Base-by-base conservation (phyloP, 169 alveolate species). In the Cryptosporidium xiaoi region DNA sequence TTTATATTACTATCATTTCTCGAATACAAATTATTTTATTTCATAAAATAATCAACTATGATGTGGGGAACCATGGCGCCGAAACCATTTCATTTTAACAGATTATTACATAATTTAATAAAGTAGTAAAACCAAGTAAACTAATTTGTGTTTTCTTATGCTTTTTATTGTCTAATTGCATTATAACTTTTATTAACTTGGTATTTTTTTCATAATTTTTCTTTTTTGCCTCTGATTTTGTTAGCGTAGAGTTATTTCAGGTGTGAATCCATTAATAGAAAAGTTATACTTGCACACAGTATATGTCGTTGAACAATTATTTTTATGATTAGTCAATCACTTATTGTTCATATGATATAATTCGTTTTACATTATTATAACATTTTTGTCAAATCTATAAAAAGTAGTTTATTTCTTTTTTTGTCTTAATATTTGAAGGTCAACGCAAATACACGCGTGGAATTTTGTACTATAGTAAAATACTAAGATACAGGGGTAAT, bases 211-310 rank as follows among this genome's bases (percentile, higher is more conserved):
- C 4, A 53, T n/a, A 53, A 53, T 53, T 53, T 53, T 53, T n/a
- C 64, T 53, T 24, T 24, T 24, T 24, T 24, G 27, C 27, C 27
- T 24, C 27, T 24, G 27, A 24, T 24, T 24, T 24, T 24, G 27
- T 24, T 24, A 24, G 27, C 27, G 27, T 24, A 24, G 64, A 53
- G 12, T n/a, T 53, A n/a, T n/a, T n/a, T n/a, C 64, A 53, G 29
- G 20, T n/a, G 29, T 53, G 20, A 53, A 20, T 53, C 20, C 64
- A 53, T 53, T 53, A 53, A 16, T 7, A 53, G 10, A 53, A 53
- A 53, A 53, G 29, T n/a, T n/a, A n/a, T 53, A 53, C 6, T 53
- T 36, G 40, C 83, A 67, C 83, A 69, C 83, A 69, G 83, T 69
- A 69, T 33, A 53, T 53, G 83, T 69, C 83, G 83, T 55, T 16